These are phyloP conservation scores for Pachyrhizus erosus DNA, from an alignment of 306 rosid genomes.

Conservation along the genomic window DNA sequence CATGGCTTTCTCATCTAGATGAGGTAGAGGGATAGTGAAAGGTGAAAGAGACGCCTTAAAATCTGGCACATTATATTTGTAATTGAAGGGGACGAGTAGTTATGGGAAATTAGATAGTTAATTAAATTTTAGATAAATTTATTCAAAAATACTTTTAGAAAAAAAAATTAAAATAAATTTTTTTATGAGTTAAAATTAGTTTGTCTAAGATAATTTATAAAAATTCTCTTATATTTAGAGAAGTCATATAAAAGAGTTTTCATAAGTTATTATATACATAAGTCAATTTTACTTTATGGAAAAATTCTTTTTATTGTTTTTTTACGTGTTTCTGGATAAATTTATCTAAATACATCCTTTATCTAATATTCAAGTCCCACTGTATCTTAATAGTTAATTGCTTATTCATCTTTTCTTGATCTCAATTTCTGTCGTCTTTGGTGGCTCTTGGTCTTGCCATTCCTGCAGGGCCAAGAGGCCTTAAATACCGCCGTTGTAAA, in stretches of 20 bases:
- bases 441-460: neutral
- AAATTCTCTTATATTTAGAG: too few species aligned
- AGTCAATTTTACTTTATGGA: too few species aligned
- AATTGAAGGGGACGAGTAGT: neutral
- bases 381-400: neutral
- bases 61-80: constrained; percentile 18
- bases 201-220: too few species aligned
- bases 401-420: neutral
- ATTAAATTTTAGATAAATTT: too few species aligned
- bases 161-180: too few species aligned
- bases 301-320: too few species aligned
- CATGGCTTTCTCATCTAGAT: neutral
- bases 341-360: too few species aligned
- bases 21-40: neutral
- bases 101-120: neutral
- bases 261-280: too few species aligned
- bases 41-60: constrained; percentile 11
- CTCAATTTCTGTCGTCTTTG: neutral
- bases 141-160: too few species aligned
- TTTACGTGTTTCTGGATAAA: too few species aligned
- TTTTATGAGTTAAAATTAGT: too few species aligned
- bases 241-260: too few species aligned
- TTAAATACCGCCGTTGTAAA: neutral
- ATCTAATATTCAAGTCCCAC: neutral
- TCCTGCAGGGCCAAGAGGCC: neutral